Percentiles rank a stretch among this genome's conserved stretches.
Conservation (phyloP, 2,329 filamentous ascomycete species). For the Colletotrichum coccodes region DNA sequence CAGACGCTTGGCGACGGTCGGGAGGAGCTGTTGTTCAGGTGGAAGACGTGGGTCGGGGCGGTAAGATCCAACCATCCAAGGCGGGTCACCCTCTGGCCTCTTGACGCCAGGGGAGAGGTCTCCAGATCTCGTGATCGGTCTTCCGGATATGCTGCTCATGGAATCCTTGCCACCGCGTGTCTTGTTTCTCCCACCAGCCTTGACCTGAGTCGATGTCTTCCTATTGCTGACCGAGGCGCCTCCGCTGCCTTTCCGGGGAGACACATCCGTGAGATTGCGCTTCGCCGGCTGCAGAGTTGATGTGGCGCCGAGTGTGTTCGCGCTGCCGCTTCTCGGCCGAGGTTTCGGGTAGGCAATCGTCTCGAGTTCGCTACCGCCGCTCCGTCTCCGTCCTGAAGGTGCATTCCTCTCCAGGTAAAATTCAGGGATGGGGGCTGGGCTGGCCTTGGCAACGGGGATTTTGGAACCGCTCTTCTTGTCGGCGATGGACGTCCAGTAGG, state of each 20-base stretch:
- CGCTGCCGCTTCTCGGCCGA: slow-evolving; percentile 77
- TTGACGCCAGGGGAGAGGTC: slow-evolving; percentile 62
- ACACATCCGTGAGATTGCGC: slow-evolving; percentile 59
- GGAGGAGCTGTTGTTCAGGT: slow-evolving; percentile 93
- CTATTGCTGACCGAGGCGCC: slow-evolving; percentile 42
- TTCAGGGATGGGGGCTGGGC: slow-evolving; percentile 78
- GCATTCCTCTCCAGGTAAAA: slow-evolving; percentile 80
- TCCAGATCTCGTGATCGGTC: slow-evolving; percentile 72
- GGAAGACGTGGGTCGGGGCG: slow-evolving; percentile 94
- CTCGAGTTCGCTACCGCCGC: slow-evolving; percentile 64
- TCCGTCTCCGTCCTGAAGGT: slow-evolving; percentile 70
- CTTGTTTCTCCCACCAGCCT: slow-evolving; percentile 64
- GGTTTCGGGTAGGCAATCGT: slow-evolving; percentile 68
- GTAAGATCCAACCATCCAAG: slow-evolving; percentile 95
- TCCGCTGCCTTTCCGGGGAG: slow-evolving; percentile 60
- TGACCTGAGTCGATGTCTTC: slow-evolving; percentile 57
- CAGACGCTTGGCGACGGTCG: slow-evolving; percentile 89
- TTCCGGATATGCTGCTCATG: slow-evolving; percentile 57
- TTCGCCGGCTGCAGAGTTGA: slow-evolving; percentile 44
- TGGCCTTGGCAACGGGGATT: slow-evolving; percentile 87
- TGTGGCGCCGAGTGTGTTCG: slow-evolving; percentile 59
- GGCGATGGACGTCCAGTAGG: slow-evolving; percentile 62
- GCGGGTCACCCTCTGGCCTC: slow-evolving; percentile 91
- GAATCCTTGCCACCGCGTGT: slow-evolving; percentile 68
- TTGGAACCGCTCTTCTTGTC: slow-evolving; percentile 68